These are phyloP conservation scores for Whalleya microplaca DNA, from an alignment of 2,329 filamentous ascomycete species.

Conservation along the genomic window DNA sequence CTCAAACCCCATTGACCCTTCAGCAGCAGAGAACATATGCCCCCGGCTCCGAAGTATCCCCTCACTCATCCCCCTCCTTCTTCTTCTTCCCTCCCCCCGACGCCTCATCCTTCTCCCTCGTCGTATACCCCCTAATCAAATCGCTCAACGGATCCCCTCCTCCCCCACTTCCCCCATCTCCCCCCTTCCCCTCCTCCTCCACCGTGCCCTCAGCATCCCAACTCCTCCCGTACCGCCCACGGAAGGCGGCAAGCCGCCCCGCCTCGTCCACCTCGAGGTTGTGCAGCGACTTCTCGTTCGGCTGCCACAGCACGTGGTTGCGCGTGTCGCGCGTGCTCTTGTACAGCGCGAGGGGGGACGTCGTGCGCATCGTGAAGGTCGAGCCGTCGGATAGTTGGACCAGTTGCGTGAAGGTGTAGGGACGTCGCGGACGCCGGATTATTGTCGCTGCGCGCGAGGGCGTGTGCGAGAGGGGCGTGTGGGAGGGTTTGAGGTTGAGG, in stretches of 20 bases:
- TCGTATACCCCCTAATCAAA: constrained; percentile 54
- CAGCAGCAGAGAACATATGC: background rate
- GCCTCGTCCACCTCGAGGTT: constrained; percentile 97
- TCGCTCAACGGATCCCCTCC: constrained; percentile 49
- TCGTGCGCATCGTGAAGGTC: constrained; percentile 79
- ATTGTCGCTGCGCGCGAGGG: constrained; percentile 84
- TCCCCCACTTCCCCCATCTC: constrained; percentile 27
- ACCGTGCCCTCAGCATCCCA: constrained; percentile 64
- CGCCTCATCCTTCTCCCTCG: constrained; percentile 38
- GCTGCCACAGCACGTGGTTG: constrained; percentile 92
- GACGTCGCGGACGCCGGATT: constrained; percentile 83
- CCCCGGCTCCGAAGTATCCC: no score
- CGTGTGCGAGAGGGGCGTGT: constrained; percentile 39
- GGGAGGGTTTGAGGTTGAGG: constrained; percentile 17
- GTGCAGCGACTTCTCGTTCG: constrained; percentile 74
- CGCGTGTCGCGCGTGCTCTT: constrained; percentile 77
- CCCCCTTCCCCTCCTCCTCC: constrained; percentile 17
- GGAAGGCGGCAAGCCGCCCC: constrained; percentile 83
- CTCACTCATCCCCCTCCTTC: background rate
- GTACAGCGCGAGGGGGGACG: constrained; percentile 67
- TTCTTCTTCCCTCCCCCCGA: constrained; percentile 49
- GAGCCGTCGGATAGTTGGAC: constrained; percentile 90
- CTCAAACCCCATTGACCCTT: background rate
- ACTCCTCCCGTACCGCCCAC: constrained; percentile 78
- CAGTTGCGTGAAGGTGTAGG: constrained; percentile 97